phyloP scores from a whole-genome alignment of 1,284 basidiomycete species.

The Porogramme epimiltina region DNA sequence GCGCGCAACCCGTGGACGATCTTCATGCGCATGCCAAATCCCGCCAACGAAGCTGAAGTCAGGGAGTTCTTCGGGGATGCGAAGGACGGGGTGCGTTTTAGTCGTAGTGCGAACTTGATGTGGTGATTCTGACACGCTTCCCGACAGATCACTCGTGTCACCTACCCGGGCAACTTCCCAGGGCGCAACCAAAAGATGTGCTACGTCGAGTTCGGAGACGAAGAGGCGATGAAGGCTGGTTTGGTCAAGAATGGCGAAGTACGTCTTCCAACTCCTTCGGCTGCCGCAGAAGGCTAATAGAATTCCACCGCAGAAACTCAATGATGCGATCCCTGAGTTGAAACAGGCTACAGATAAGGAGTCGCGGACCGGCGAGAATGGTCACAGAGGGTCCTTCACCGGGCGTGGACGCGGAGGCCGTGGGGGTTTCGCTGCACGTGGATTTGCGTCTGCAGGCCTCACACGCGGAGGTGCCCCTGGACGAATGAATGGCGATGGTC shows the following conservation, averaged over 20 bases:
- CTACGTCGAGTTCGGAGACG: constrained; percentile 87
- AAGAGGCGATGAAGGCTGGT: constrained; percentile 78
- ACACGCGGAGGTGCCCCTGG: constrained; percentile 42
- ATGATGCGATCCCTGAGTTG: constrained; percentile 63
- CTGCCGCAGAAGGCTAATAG: constrained; percentile 1
- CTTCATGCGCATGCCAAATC: constrained; percentile 70
- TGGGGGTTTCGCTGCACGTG: constrained; percentile 62
- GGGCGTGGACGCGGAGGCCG: constrained; percentile 54
- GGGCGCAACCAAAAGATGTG: constrained; percentile 60
- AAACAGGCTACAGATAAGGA: constrained; percentile 71
- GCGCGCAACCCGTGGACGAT: constrained; percentile 83
- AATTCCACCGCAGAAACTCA: constrained; percentile 54
- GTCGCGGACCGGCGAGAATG: constrained; percentile 42
- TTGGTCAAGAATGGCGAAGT: constrained; percentile 75
- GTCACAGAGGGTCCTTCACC: constrained; percentile 41
- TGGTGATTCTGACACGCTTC: background rate
- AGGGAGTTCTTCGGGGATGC: constrained; percentile 77
- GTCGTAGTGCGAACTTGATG: background rate
- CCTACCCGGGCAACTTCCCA: constrained; percentile 55
- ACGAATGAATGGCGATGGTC: constrained; percentile 33
- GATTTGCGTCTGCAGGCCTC: constrained; percentile 70
- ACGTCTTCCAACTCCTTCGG: constrained; percentile 23
- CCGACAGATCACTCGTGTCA: constrained; percentile 69
- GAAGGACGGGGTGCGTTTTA: constrained; percentile 54
- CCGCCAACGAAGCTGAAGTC: constrained; percentile 69